Evolutionary conservation across 2,329 filamentous ascomycete species (phyloP).

Genomic region (Aspergillus sclerotialis): DNA sequence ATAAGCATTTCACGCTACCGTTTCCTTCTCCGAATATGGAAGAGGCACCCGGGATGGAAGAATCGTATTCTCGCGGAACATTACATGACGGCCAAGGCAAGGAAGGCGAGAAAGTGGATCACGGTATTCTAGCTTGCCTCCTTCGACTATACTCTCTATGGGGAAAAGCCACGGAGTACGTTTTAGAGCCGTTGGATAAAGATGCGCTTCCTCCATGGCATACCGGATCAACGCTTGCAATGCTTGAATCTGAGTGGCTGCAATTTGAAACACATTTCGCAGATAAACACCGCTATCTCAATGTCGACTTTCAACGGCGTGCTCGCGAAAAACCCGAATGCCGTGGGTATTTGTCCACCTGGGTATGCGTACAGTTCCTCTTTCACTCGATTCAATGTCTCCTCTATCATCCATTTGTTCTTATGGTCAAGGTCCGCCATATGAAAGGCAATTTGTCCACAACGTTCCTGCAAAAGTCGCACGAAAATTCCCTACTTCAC

Average conservation of each 20-base stretch:
- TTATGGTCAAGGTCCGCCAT: constrained; percentile 19
- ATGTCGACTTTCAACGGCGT: constrained; percentile 18
- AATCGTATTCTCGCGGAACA: constrained; percentile 1
- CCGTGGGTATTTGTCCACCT: constrained; percentile 16
- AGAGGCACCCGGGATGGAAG: background rate
- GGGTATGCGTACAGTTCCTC: constrained; percentile 21
- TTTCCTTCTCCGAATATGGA: constrained; percentile 9
- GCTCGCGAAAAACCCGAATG: constrained; percentile 15
- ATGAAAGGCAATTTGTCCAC: constrained; percentile 16
- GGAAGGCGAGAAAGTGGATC: constrained; percentile 13
- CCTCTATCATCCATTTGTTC: constrained; percentile 20
- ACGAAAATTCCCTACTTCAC: constrained; percentile 20
- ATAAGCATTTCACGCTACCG: constrained; percentile 17
- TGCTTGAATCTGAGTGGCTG: constrained; percentile 20
- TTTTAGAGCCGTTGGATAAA: constrained; percentile 14
- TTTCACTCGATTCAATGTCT: constrained; percentile 18
- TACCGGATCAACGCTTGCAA: constrained; percentile 15
- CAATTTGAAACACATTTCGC: constrained; percentile 21
- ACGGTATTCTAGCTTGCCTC: constrained; percentile 15
- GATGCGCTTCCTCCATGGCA: constrained; percentile 15
- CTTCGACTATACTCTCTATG: constrained; percentile 16
- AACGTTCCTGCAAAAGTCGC: constrained; percentile 21
- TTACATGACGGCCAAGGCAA: constrained; percentile 11
- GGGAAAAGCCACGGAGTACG: constrained; percentile 19
- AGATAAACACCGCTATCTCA: constrained; percentile 19